Evolutionary conservation across 2,329 filamentous ascomycete genomes (phyloP).

Genomic region (Aspergillus texensis): DNA sequence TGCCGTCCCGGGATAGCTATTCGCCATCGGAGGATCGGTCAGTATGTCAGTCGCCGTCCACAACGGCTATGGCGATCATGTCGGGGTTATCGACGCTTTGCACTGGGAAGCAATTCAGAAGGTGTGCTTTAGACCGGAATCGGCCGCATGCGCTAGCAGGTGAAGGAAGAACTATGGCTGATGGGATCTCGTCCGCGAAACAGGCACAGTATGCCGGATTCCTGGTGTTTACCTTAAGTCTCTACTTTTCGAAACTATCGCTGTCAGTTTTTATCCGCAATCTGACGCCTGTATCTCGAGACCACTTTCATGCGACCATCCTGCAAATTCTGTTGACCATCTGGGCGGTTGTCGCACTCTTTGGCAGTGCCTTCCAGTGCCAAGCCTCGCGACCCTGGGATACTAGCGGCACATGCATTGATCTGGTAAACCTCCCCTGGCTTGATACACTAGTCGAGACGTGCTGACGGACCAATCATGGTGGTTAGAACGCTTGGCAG

Average conservation of each 20-base stretch:
- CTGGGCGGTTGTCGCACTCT: conserved; percentile 18
- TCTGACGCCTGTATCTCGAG: conserved; percentile 21
- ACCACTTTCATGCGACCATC: conserved; percentile 18
- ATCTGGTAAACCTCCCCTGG: conserved; percentile 16
- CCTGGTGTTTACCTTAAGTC: conserved; percentile 24
- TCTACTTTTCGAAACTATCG: conserved; percentile 28
- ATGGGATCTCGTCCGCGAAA: background rate
- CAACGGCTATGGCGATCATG: conserved; percentile 28
- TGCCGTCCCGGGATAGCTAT: background rate
- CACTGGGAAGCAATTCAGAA: conserved; percentile 25
- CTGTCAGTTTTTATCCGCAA: conserved; percentile 25
- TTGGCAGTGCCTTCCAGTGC: conserved; percentile 26
- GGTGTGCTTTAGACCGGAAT: conserved; percentile 10
- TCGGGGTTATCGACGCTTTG: conserved; percentile 10
- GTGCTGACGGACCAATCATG: background rate
- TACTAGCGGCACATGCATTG: conserved; percentile 22
- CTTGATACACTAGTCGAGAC: background rate
- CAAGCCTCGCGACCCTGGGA: conserved; percentile 22
- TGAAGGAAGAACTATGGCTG: background rate
- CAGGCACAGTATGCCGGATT: conserved; percentile 26
- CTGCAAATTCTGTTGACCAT: conserved; percentile 17
- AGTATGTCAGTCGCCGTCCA: conserved; percentile 23
- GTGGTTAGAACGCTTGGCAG: conserved; percentile 16
- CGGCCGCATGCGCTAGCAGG: background rate
- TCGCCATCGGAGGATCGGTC: conserved; percentile 22